Evolutionary conservation across 352 stramenopile genomes (phyloP), one percentile per base, ranked within the genome.

Genomic region (Lagenidium sp.): DNA sequence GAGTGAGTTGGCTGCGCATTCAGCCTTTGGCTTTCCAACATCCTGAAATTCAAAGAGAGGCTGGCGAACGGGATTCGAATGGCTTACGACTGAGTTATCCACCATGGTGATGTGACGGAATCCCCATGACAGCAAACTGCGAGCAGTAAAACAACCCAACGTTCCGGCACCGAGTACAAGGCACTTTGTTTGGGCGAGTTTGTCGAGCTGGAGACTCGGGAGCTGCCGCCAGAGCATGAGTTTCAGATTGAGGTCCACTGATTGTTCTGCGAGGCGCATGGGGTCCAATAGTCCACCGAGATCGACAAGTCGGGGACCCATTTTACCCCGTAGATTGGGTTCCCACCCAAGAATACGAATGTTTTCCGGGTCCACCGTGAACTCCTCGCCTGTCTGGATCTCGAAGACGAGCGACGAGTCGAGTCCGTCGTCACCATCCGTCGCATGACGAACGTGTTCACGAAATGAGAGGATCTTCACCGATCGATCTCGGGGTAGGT

Each of bases 221-320:
- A 99, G 67, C 42, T 98, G 90, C 4, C 96, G 74, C 97, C 97
- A 99, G 28, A 96, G 86, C 97, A 99, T 99, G 15, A 99, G 71
- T 60, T 98, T 96, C 7, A 99, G 58, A 62, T 99, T 99, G 38
- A 99, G 70, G 55, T 98, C 89, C n/a, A 97, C 91, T 1, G 95
- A 97, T 44, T 97, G 94, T 30, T 96, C 79, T 6, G 93, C 93
- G 16, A 99, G 78, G 22, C 94, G 86, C 7, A 87, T 73, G 40
- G 68, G 90, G 45, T 94, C 78, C 21, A 94, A 44, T 8, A 89
- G 67, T 2, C 65, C 57, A 3, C 60, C 56, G n/a, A 94, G 58
- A 31, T 91, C 69, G 71, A 91, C 87, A 21, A 76, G 55, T 11
- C 81, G 74, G 7, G 81, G 81, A 0, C 76, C 79, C 52, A 75